Percentiles rank a stretch among this genome's conserved stretches.
Evolutionary conservation across 495 filamentous ascomycete genomes (phyloP).

Genomic region (Letharia columbiana): DNA sequence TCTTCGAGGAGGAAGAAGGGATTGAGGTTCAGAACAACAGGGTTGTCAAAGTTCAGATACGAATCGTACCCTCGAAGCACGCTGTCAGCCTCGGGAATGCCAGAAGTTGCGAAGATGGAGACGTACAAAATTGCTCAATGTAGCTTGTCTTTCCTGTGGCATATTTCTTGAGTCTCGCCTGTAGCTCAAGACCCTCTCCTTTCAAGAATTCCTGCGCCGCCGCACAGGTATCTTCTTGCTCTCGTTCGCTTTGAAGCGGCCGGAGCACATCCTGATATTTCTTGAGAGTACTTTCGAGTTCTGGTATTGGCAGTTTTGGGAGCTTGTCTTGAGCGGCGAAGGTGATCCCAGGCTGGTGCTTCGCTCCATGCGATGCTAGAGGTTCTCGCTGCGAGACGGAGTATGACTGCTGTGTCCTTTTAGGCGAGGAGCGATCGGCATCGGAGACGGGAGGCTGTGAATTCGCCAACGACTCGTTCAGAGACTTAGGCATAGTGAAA

Average conservation of each 20-base stretch:
- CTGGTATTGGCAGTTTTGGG: conserved; percentile 87
- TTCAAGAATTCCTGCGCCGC: conserved; percentile 81
- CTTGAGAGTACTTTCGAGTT: conserved; percentile 70
- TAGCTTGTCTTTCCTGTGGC: conserved; percentile 89
- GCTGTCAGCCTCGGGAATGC: neutral
- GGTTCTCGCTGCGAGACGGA: conserved; percentile 37
- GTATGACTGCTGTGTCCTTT: conserved; percentile 35
- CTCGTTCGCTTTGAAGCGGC: conserved; percentile 69
- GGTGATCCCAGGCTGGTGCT: conserved; percentile 59
- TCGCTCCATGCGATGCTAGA: conserved; percentile 35
- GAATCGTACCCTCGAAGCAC: conserved; percentile 81
- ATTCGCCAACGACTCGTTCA: conserved; percentile 52
- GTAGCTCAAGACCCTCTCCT: conserved; percentile 73
- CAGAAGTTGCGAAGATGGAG: neutral
- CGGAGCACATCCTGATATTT: conserved; percentile 75
- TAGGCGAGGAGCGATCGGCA: conserved; percentile 27
- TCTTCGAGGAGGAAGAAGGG: conserved; percentile 97
- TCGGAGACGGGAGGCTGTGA: conserved; percentile 26
- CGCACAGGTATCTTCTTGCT: conserved; percentile 72
- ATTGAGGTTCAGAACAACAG: conserved; percentile 94
- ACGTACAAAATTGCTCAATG: conserved; percentile 97
- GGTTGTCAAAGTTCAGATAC: conserved; percentile 95
- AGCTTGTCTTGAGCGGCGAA: conserved; percentile 84
- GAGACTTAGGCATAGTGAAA: conserved; percentile 53
- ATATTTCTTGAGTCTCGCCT: conserved; percentile 87